phyloP scores from a whole-genome alignment of 306 rosid genomes.

The Amphicarpaea edgeworthii region DNA sequence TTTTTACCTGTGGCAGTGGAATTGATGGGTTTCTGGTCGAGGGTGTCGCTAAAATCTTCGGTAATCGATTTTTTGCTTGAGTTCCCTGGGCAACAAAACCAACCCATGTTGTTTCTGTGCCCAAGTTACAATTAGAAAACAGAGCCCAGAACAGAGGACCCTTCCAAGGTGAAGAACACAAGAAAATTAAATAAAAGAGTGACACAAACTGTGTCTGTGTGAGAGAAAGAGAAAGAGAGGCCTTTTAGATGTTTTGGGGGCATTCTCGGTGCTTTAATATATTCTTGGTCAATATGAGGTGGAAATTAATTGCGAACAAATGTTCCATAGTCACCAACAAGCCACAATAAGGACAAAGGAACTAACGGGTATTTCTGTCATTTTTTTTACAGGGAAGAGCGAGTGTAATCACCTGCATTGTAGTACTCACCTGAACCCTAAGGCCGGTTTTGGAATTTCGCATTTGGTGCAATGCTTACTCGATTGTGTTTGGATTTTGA shows the following conservation, averaged over 20 bases:
- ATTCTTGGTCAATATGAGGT: conserved; percentile 42
- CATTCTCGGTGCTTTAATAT: conserved; percentile 24
- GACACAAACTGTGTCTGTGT: neutral
- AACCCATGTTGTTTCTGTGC: conserved; percentile 64
- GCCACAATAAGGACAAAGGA: conserved; percentile 34
- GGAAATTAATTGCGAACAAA: conserved; percentile 25
- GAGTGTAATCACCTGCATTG: neutral
- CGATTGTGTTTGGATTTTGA: neutral
- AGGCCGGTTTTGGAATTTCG: neutral
- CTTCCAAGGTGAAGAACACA: conserved; percentile 27
- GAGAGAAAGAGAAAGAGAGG: neutral
- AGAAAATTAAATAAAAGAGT: neutral
- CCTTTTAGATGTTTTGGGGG: neutral
- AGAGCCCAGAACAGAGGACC: conserved; percentile 41
- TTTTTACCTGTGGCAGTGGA: conserved; percentile 53
- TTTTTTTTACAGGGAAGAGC: neutral
- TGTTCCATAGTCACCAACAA: conserved; percentile 1
- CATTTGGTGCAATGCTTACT: neutral
- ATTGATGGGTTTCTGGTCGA: conserved; percentile 54
- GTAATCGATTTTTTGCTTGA: conserved; percentile 49
- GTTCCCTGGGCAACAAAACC: conserved; percentile 60
- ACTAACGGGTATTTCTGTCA: conserved; percentile 34
- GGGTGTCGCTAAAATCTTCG: conserved; percentile 30
- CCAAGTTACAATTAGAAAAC: conserved; percentile 38
- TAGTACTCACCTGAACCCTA: conserved; percentile 2